Base-by-base conservation (phyloP, 2,329 filamentous ascomycete species). In the Aspergillus pseudoviridinutans region DNA sequence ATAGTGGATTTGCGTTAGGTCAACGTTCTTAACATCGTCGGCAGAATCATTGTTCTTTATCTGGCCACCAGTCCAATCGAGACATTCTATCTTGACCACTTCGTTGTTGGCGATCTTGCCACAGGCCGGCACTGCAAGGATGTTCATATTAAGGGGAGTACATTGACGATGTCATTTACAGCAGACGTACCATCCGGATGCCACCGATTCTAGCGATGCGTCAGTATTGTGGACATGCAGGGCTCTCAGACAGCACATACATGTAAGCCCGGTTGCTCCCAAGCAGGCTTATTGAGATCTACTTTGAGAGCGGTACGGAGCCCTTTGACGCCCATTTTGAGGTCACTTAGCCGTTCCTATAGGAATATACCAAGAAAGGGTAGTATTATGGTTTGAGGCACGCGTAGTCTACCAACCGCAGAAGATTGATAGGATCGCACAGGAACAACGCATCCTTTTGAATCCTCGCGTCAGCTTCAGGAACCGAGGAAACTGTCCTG, bases 21-120 rank as follows among this genome's bases (percentile, higher is more conserved):
- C 92, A 53, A 95, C 88, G 62, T 94, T 87, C 60, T 86, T 86
- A 57, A 96, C 78, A 69, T 97, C 92, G 67, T 96, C 89, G n/a
- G 92, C 92, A 32, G 83, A 89, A 73, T 97, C 92, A 63, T 93
- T 88, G 75, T 97, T 96, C 55, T 84, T 82, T 68, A 96, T 96
- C 67, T 96, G 92, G 1, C 92, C 92, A 24, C 77, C 78, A 0
- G 77, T 79, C 86, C 91, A 95, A 76, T 95, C 91, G 7, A 94
- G 80, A 68, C 92, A 96, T 79, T 96, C 91, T 63, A 96, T 96
- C 76, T 95, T 96, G 64, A 96, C 92, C 0, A 90, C 90, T 76
- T 96, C 92, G 29, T 87, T 88, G 68, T 92, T 87, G 66, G 89
- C 87, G 68, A 97, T 91, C 1, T 82, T 85, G 32, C 81, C 89